phyloP scores from a whole-genome alignment of 192 early-diverging fungal species.

The Chytriomyces confervae region DNA sequence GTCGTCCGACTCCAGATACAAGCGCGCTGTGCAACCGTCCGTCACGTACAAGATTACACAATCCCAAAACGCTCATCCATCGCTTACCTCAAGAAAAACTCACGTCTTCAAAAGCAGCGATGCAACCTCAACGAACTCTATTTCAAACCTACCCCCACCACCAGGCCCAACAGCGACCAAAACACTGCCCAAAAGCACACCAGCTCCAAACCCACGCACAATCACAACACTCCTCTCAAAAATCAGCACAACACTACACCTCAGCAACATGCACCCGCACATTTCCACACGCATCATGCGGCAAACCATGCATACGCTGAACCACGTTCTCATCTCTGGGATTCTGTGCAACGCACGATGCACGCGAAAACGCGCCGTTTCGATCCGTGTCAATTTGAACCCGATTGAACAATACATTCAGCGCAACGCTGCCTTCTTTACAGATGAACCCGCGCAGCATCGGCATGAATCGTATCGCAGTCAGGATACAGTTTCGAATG shows the following conservation, averaged over 20 bases:
- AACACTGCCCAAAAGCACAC: not conserved
- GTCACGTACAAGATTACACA: no score
- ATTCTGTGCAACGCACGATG: slow-evolving; percentile 61
- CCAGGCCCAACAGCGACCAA: not conserved
- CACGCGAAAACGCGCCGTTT: slow-evolving; percentile 80
- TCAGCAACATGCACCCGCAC: slow-evolving; percentile 78
- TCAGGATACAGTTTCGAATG: not conserved
- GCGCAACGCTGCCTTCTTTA: not conserved
- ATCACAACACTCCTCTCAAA: slow-evolving; percentile 76
- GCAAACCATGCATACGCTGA: slow-evolving; percentile 80
- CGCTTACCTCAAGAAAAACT: not conserved
- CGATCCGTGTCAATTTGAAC: slow-evolving; percentile 85
- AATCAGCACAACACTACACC: slow-evolving; percentile 70
- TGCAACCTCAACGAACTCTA: not conserved
- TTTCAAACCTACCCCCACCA: not conserved
- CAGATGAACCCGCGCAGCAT: no score
- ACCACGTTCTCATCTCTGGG: slow-evolving; percentile 79
- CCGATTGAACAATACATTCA: slow-evolving; percentile 57
- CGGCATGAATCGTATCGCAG: no score
- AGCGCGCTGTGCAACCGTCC: no score
- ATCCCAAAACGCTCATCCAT: not conserved
- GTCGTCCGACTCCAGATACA: no score
- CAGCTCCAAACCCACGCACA: slow-evolving; percentile 63
- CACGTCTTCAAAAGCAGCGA: not conserved
- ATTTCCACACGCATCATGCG: slow-evolving; percentile 73